Evolutionary conservation across 768 basidiomycete species (phyloP), one percentile per base, ranked within the genome.

Genomic region (Pholiota conissans): DNA sequence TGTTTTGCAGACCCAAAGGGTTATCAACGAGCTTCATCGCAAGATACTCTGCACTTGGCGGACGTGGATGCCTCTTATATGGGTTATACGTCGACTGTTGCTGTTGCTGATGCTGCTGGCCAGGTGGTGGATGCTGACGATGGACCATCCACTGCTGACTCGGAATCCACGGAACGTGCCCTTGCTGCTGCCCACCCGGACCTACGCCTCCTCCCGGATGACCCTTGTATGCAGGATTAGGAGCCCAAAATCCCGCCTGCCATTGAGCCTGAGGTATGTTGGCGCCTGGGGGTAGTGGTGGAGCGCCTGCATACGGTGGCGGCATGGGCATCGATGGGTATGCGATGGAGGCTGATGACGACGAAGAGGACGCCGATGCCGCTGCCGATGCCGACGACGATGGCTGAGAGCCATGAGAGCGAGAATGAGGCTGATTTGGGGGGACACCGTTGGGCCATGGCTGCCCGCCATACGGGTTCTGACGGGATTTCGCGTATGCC

Each of bases 41-140:
- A 67, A 87, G 82, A 69, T 91, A 91, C 56, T 83, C 84, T 1
- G 82, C 80, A 61, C 85, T 86, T 4, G 86, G 83, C 0, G 80
- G 79, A 40, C 78, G 83, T n/a, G 83, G 79, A 10, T 75, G 64
- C 18, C 85, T 83, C 66, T 89, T 90, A 75, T 83, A 84, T 0
- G 89, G 89, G 56, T 89, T 86, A 60, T 70, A 76, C 4, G 63
- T 61, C 2, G 65, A 62, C 9, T 61, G 62, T 1, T 55, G 60
- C 18, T 60, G 67, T 20, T 61, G 50, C 56, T 59, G 65, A 56
- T 56, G 65, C 55, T 65, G 67, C 49, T 49, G 57, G 45, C 61
- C n/a, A 2, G 11, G 37, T 8, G n/a, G 42, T 1, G 22, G 65
- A 27, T 68, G 66, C 56, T 65, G 69, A 40, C 63, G 66, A 54